Evolutionary conservation across 2,329 filamentous ascomycete species (phyloP).

Genomic region (Pseudonectria buxi): DNA sequence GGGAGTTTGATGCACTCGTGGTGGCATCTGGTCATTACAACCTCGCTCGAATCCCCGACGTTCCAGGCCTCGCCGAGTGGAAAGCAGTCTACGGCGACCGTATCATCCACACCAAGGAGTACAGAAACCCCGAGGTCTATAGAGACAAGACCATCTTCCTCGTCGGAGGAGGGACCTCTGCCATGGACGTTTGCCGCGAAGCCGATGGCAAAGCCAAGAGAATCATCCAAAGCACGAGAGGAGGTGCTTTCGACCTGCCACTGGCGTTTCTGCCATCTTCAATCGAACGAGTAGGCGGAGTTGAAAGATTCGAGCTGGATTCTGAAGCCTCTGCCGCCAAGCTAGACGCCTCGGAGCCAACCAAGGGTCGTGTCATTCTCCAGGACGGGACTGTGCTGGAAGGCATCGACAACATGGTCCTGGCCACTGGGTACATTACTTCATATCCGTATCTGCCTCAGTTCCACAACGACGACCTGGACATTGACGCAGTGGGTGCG

Average conservation of each 20-base stretch:
- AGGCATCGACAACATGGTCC: conserved; percentile 53
- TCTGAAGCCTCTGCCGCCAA: not conserved
- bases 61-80: conserved; percentile 52
- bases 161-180: conserved; percentile 45
- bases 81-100: conserved; percentile 43
- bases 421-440: conserved; percentile 64
- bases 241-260: conserved; percentile 53
- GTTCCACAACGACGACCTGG: conserved; percentile 33
- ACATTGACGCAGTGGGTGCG: conserved; percentile 41
- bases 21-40: conserved; percentile 63
- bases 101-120: conserved; percentile 66
- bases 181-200: conserved; percentile 36
- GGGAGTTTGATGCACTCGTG: conserved; percentile 56
- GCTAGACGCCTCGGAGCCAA: conserved; percentile 23
- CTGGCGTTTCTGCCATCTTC: conserved; percentile 46
- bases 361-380: conserved; percentile 46
- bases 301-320: conserved; percentile 38
- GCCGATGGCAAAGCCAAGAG: conserved; percentile 29
- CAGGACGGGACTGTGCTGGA: conserved; percentile 45
- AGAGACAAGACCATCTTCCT: conserved; percentile 44
- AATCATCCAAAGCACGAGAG: conserved; percentile 46
- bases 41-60: conserved; percentile 53
- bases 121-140: conserved; percentile 55
- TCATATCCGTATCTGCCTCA: conserved; percentile 57
- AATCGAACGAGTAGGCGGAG: conserved; percentile 44